Conservation (phyloP, 495 filamentous ascomycete genomes). For the Talaromyces proteolyticus region DNA sequence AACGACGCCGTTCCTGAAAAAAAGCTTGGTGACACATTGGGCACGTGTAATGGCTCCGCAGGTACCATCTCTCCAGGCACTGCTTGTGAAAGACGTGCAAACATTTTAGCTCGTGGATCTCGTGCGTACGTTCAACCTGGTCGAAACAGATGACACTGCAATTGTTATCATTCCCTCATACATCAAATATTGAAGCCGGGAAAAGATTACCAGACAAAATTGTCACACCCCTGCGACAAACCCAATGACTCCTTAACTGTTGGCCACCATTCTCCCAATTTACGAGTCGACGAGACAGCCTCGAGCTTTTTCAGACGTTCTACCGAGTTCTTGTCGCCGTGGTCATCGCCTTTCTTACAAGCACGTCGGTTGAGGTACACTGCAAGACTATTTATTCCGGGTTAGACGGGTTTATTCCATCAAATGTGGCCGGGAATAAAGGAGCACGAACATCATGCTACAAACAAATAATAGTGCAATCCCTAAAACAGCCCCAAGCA, state of each 20-base stretch:
- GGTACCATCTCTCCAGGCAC: constrained; percentile 41
- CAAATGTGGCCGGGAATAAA: constrained; percentile 4
- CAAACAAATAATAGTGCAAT: constrained; percentile 1
- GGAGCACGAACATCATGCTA: constrained; percentile 2
- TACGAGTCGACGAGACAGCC: constrained; percentile 31
- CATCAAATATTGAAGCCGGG: background rate
- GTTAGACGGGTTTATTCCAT: background rate
- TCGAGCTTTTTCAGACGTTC: constrained; percentile 35
- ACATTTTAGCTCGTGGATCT: constrained; percentile 38
- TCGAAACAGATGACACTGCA: constrained; percentile 38
- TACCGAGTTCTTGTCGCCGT: constrained; percentile 18
- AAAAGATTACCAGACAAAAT: constrained; percentile 33
- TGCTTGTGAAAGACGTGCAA: constrained; percentile 42
- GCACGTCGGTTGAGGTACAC: constrained; percentile 33
- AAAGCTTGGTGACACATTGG: constrained; percentile 37
- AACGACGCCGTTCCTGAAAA: constrained; percentile 24
- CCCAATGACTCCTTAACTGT: constrained; percentile 28
- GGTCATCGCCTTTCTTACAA: constrained; percentile 14
- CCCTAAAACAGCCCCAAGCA: constrained; percentile 3
- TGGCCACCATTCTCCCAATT: constrained; percentile 38
- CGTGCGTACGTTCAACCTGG: constrained; percentile 29
- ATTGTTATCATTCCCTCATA: background rate
- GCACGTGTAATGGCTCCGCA: constrained; percentile 38
- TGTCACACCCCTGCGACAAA: constrained; percentile 28
- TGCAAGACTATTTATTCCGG: constrained; percentile 15